Base-by-base conservation (phyloP, 2,329 filamentous ascomycete species). In the Hypoxylon sp. region DNA sequence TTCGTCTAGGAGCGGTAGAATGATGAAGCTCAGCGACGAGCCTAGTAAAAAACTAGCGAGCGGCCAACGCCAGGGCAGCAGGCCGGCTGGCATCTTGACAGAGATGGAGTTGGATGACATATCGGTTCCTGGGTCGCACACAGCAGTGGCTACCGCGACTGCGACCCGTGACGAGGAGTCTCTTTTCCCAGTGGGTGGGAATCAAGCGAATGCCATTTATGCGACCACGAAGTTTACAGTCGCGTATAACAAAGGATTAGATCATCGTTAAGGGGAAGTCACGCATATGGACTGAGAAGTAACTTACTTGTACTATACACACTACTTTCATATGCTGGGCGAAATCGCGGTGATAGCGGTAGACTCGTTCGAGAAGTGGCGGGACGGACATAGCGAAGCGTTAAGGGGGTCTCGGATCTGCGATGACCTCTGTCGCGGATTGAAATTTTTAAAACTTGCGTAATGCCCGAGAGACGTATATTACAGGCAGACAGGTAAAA, bases 81-180 rank as follows among this genome's bases (percentile, higher is more conserved):
- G 49, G 7, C 14, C 25, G 2, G 30, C 36, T 32, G 49, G 49
- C 49, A 21, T 51, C 17, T 10, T 51, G 49, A 51, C 49, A 1
- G 49, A 51, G 49, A 30, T 51, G 13, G 49, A 51, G 28, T 11
- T 51, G 7, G 49, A 51, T 19, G 49, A 51, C 2, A 21, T 19
- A 14, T 9, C 36, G 30, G 13, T 46, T 46, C 10, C 43, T 19
- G n/a, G 36, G 14, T 41, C 36, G 36, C 36, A 9, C n/a, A 2
- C n/a, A 41, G 36, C n/a, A 14, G 19, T 14, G 5, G 19, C 43
- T 3, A 46, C 43, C 1, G 19, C 23, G 43, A 46, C 43, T 5
- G 43, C 23, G 43, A 46, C 43, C 7, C 7, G 9, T 41, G 36
- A 41, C 6, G n/a, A 41, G n/a, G 36, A 19, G 36, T 9, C 36